A percentile compares a stretch with the other conserved stretches of the same genome.
phyloP scores from a whole-genome alignment of 768 basidiomycete genomes.

The Brasilioporus rufonigricans region DNA sequence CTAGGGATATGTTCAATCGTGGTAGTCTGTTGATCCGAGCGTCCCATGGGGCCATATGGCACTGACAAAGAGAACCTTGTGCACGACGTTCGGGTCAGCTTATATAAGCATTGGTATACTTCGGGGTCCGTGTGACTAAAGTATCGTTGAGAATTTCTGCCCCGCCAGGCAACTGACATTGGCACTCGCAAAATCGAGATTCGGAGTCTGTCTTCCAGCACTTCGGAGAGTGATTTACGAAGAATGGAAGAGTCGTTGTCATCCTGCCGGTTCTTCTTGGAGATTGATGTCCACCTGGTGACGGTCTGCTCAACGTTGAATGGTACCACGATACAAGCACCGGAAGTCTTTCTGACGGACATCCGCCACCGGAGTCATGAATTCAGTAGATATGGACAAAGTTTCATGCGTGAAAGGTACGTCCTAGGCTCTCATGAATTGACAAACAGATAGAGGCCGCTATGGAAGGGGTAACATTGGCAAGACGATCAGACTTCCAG shows the following conservation, averaged over 20 bases:
- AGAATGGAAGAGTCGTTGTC: conserved; percentile 22
- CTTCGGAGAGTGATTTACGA: conserved; percentile 19
- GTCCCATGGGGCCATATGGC: too few species aligned
- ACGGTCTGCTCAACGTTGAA: not conserved
- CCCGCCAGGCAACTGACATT: conserved; percentile 12
- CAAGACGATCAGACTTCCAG: conserved; percentile 16
- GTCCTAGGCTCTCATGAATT: not conserved
- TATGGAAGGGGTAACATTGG: conserved; percentile 2
- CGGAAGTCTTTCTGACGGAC: too few species aligned
- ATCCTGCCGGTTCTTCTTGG: conserved; percentile 3
- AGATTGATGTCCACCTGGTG: conserved; percentile 1
- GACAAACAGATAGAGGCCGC: not conserved
- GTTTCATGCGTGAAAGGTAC: conserved; percentile 6
- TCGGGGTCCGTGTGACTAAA: too few species aligned
- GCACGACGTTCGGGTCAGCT: too few species aligned
- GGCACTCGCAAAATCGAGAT: conserved; percentile 17
- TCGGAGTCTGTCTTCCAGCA: conserved; percentile 7
- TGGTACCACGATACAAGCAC: too few species aligned
- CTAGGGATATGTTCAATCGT: too few species aligned
- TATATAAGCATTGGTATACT: not conserved
- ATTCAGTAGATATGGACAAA: too few species aligned
- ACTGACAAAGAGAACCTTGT: too few species aligned
- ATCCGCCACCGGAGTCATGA: conserved; percentile 22
- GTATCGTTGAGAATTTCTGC: too few species aligned
- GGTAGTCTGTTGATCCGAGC: too few species aligned